phyloP scores from a whole-genome alignment of 2,329 filamentous ascomycete species.

The Periglandula ipomoeae region DNA sequence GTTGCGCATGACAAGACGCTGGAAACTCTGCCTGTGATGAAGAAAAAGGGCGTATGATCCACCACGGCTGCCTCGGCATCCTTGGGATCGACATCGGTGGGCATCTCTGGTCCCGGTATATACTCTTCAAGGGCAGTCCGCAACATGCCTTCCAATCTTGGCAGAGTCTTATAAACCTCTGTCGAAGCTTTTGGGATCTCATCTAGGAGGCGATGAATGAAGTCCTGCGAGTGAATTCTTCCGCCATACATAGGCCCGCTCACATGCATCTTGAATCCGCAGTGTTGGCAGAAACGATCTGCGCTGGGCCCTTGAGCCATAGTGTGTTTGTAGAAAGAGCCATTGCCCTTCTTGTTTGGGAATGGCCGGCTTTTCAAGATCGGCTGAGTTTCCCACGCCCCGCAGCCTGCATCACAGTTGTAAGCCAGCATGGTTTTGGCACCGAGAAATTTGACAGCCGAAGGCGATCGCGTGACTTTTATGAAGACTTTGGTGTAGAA shows the following conservation, averaged over 20 bases:
- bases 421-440: conserved; percentile 91
- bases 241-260: conserved; percentile 94
- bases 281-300: conserved; percentile 66
- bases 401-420: conserved; percentile 82
- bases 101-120: conserved; percentile 27
- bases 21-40: conserved; percentile 65
- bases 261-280: conserved; percentile 76
- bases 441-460: conserved; percentile 81
- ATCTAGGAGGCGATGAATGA: conserved; percentile 70
- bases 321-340: conserved; percentile 67
- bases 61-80: conserved; percentile 49
- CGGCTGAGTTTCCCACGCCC: conserved; percentile 80
- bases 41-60: conserved; percentile 78
- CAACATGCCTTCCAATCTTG: conserved; percentile 85
- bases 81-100: conserved; percentile 29
- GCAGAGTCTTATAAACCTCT: conserved; percentile 67
- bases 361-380: conserved; percentile 60
- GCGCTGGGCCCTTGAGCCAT: conserved; percentile 63
- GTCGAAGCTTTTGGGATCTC: conserved; percentile 58
- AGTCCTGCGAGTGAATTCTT: conserved; percentile 73
- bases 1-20: conserved; percentile 72
- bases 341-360: conserved; percentile 60
- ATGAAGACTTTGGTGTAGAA: conserved; percentile 92
- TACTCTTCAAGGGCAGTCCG: conserved; percentile 76
- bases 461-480: conserved; percentile 66